Conservation (phyloP, 306 rosid genomes). For the Mucuna pruriens region DNA sequence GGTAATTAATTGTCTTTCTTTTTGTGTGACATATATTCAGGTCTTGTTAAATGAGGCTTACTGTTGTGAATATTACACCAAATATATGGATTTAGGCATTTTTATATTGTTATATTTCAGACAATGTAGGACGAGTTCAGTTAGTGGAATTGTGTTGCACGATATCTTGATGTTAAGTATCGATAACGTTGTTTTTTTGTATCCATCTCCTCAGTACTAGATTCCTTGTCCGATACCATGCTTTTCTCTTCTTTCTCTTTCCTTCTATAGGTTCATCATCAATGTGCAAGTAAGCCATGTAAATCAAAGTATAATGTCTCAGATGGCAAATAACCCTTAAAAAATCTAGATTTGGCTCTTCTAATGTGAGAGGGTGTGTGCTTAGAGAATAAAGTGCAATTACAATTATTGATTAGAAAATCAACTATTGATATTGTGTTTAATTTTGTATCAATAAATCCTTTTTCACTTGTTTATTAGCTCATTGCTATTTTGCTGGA, state of each 20-base stretch:
- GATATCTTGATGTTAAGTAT: slow-evolving; percentile 17
- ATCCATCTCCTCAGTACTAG: neutral
- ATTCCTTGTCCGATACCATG: neutral
- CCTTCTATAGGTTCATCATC: slow-evolving; percentile 1
- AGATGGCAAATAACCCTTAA: neutral
- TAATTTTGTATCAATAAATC: neutral
- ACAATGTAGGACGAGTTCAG: neutral
- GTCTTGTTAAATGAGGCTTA: slow-evolving; percentile 11
- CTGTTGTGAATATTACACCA: slow-evolving; percentile 15
- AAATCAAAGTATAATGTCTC: neutral
- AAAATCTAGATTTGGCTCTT: neutral
- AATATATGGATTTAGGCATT: slow-evolving; percentile 12
- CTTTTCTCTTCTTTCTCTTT: neutral
- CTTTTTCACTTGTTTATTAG: slow-evolving; percentile 4
- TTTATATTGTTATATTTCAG: slow-evolving; percentile 7
- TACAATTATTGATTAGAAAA: neutral
- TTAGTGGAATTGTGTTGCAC: neutral
- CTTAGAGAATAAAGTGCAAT: too few relatives aligned
- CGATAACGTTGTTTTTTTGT: neutral
- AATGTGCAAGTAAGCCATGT: neutral
- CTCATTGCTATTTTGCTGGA: neutral
- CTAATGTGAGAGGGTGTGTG: too few relatives aligned
- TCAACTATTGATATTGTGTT: neutral
- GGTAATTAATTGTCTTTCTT: slow-evolving; percentile 64
- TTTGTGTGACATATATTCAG: slow-evolving; percentile 15